Evolutionary conservation across 2,329 filamentous ascomycete genomes (phyloP), one percentile per base, ranked within the genome.

Genomic region (Pseudopithomyces chartarum): DNA sequence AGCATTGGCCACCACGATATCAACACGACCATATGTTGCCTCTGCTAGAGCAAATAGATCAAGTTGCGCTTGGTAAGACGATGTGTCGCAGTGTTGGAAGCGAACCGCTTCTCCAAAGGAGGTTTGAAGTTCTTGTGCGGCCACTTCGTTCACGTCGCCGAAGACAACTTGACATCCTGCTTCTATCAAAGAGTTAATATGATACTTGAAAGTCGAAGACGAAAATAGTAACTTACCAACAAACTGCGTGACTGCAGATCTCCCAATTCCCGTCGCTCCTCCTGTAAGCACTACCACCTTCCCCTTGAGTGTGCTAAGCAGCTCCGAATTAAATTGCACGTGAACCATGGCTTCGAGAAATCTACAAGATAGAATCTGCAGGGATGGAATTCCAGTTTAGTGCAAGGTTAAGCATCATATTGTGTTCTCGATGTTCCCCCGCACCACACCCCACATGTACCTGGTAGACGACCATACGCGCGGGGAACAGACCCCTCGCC

Each of bases 241-340:
- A 33, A 64, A 64, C 45, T 63, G 60, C 6, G 52, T 57, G 3
- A 64, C 63, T 10, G 65, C 59, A 15, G 54, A 44, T 15, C 60
- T 56, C 12, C 65, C 65, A 50, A 67, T 67, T 11, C 65, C 65
- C 2, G 60, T 64, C 10, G 62, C 65, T 11, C 62, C 63, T 43
- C 65, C 65, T 6, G 65, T 67, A n/a, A 67, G 48, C 4, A 67
- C 56, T 2, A 67, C 57, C 13, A 64, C 62, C 52, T 61, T 61
- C 8, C 57, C 61, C 32, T 60, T 56, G 26, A 67, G 54, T 3
- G 52, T 52, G 26, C 49, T 44, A 6, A 56, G 49, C 22, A 65
- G 55, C 42, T 61, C 60, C 19, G 54, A 34, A 29, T 65, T 63
- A 48, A 61, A 65, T 42, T 61, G 56, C 2, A 65, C 60, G 47